phyloP scores from a whole-genome alignment of 768 basidiomycete genomes.

The Tulasnella sp. region DNA sequence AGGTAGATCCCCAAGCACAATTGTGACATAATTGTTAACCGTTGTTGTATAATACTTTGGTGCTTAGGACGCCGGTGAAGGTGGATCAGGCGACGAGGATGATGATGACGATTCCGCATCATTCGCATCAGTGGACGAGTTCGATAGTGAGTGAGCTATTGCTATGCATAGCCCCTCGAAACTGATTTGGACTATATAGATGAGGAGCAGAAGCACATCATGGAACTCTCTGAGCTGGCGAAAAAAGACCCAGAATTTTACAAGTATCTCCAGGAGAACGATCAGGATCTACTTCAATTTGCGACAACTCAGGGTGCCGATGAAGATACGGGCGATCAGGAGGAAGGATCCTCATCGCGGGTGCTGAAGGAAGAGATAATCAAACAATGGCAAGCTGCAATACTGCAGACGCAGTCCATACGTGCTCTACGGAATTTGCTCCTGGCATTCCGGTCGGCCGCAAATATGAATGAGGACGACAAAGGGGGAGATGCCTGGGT shows the following conservation, averaged over 20 bases:
- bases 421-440: slow-evolving; percentile 73
- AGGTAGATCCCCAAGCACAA: neutral
- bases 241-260: slow-evolving; percentile 99
- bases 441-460: slow-evolving; percentile 85
- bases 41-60: slow-evolving; percentile 18
- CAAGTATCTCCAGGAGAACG: slow-evolving; percentile 95
- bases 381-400: slow-evolving; percentile 75
- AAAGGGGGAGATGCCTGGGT: slow-evolving; percentile 57
- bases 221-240: slow-evolving; percentile 77
- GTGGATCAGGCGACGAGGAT: slow-evolving; percentile 25
- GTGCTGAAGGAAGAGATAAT: slow-evolving; percentile 57
- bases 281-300: slow-evolving; percentile 82
- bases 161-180: neutral
- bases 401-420: slow-evolving; percentile 80
- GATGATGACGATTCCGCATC: slow-evolving; percentile 49
- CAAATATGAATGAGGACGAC: slow-evolving; percentile 67
- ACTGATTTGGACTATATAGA: slow-evolving; percentile 32
- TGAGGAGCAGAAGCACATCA: slow-evolving; percentile 62
- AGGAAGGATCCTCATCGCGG: slow-evolving; percentile 37
- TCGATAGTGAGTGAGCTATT: slow-evolving; percentile 42
- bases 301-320: slow-evolving; percentile 34
- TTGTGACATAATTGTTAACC: slow-evolving; percentile 21
- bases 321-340: slow-evolving; percentile 35
- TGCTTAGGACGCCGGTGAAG: slow-evolving; percentile 26
- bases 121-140: slow-evolving; percentile 67